Base-by-base conservation (phyloP, 805 yeast species). In the fission yeast (Schizosaccharomyces pombe) region DNA sequence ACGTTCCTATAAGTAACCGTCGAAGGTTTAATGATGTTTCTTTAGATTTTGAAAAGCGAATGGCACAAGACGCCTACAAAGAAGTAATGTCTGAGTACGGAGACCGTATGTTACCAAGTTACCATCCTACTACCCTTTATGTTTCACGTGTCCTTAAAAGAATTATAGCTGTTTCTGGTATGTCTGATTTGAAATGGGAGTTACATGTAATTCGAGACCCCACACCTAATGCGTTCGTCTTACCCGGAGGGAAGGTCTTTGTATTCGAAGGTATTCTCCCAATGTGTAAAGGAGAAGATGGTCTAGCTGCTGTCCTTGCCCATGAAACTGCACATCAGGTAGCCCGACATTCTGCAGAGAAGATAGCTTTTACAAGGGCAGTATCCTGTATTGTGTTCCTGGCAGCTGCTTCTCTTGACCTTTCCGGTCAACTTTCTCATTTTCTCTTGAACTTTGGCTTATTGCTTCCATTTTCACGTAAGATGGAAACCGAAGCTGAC, bases 401-500 rank as follows among this genome's bases (percentile, higher is more conserved):
- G 2, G 53, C 75, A 0, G 60, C 83, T 54, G 79, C 77, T 60
- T 63, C 80, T 1, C 60, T 78, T n/a, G 74, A 87, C 3, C 85
- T 93, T 4, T 67, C 78, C 4, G 67, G 72, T 54, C 60, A 67
- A 52, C 62, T 82, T 55, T 75, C 75, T 60, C 72, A 74, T 54
- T 58, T 82, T 32, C 65, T 84, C 14, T 60, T 74, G 28, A 72
- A 72, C 29, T 72, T 85, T 0, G 63, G 77, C 12, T 64, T 86
- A 52, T 75, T 77, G 59, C 75, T 81, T 75, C 96, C 96, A 0
- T 82, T 93, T 0, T 82, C 94, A 0, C 72, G 99, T 61, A 85
- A 77, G 57, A 85, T 85, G 95, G 99, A 91, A 66, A 75, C 85
- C 0, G 98, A 91, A 65, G 97, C 98, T 0, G 98, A 91, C 66